phyloP scores from a whole-genome alignment of 2,329 filamentous ascomycete genomes.

The Xylariaceae sp. region DNA sequence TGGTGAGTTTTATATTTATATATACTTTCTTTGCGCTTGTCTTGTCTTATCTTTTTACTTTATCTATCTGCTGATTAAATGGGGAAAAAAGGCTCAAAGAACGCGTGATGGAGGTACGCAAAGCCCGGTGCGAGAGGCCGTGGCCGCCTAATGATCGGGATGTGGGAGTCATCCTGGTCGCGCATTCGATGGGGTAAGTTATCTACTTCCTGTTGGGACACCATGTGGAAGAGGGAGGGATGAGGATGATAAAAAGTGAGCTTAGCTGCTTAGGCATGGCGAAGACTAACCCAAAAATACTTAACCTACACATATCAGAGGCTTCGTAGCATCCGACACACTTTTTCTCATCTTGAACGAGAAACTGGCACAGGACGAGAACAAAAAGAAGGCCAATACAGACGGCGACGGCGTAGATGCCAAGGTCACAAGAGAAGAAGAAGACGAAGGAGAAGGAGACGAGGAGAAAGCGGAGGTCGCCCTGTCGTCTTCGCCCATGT shows the following conservation, averaged over 20 bases:
- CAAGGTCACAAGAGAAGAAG: too few species aligned
- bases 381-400: conserved; percentile 20
- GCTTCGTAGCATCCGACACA: conserved; percentile 78
- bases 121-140: conserved; percentile 63
- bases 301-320: too few species aligned
- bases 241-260: too few species aligned
- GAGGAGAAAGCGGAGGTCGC: conserved; percentile 21
- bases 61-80: conserved; percentile 2
- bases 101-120: conserved; percentile 70
- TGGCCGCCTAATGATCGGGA: conserved; percentile 76
- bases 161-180: conserved; percentile 72
- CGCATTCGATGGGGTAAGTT: conserved; percentile 70
- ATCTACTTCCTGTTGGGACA: neutral
- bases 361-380: conserved; percentile 38
- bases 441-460: conserved; percentile 36
- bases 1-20: too few species aligned
- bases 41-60: too few species aligned
- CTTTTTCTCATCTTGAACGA: conserved; percentile 69
- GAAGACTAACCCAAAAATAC: too few species aligned
- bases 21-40: too few species aligned
- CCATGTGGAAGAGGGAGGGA: neutral
- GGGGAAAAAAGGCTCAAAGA: conserved; percentile 71
- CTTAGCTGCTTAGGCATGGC: too few species aligned
- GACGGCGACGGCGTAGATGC: too few species aligned
- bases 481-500: too few species aligned